These are phyloP conservation scores for Solanum hybrid DNA, from an alignment of 305 asterid species.

Conservation along the genomic window DNA sequence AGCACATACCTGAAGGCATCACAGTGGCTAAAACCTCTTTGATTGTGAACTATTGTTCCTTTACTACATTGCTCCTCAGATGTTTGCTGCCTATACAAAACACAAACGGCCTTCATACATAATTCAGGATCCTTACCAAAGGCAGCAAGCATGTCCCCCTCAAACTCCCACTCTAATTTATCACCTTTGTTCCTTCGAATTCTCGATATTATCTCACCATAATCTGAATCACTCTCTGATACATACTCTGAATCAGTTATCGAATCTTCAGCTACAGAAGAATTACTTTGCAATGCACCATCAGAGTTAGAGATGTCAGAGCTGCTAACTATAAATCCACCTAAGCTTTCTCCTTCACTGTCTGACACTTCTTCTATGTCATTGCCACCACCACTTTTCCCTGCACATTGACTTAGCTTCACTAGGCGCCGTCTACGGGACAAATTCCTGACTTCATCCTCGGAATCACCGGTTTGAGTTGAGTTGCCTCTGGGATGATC, in stretches of 20 bases:
- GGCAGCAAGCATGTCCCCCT: constrained; percentile 64
- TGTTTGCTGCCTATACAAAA: constrained; percentile 57
- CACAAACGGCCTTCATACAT: constrained; percentile 66
- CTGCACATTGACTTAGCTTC: constrained; percentile 19
- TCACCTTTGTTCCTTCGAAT: constrained; percentile 40
- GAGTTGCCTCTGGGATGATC: background rate
- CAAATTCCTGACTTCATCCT: constrained; percentile 8
- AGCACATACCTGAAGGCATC: constrained; percentile 37
- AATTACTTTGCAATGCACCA: constrained; percentile 9
- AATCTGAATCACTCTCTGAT: constrained; percentile 23
- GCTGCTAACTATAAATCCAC: constrained; percentile 35
- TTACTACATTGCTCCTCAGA: constrained; percentile 31
- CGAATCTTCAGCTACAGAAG: constrained; percentile 3
- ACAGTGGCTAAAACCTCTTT: constrained; percentile 47
- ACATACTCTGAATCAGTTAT: constrained; percentile 19
- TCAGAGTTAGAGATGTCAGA: constrained; percentile 25
- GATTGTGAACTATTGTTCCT: constrained; percentile 29
- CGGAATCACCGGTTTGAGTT: constrained; percentile 9
- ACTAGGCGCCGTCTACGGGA: constrained; percentile 23
- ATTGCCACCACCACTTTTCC: constrained; percentile 18
- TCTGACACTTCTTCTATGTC: constrained; percentile 29
- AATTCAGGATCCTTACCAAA: constrained; percentile 41
- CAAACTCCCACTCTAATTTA: constrained; percentile 38
- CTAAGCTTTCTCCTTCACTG: constrained; percentile 45
- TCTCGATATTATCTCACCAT: constrained; percentile 33